Percentiles rank a stretch among this genome's conserved stretches.
phyloP scores from a whole-genome alignment of 1,284 basidiomycete genomes.

The Ceratobasidium sp. region DNA sequence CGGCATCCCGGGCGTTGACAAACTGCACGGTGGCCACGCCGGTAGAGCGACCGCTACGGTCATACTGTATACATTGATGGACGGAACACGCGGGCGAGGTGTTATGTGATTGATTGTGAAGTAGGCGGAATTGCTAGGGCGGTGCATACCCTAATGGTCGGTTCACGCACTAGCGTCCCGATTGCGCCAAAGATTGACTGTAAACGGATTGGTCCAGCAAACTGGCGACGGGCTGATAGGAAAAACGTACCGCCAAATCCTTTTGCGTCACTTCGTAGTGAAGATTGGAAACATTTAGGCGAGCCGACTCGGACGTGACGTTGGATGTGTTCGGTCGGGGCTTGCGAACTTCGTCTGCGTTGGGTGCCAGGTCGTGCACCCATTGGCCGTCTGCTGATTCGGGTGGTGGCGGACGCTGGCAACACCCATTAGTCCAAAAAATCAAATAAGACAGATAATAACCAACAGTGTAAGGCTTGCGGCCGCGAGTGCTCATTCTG shows the following conservation, averaged over 20 bases:
- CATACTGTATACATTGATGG: conserved; percentile 75
- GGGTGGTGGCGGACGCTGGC: conserved; percentile 29
- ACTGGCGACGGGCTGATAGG: neutral
- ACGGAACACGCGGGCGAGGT: conserved; percentile 32
- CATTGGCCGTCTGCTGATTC: conserved; percentile 61
- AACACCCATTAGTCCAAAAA: neutral
- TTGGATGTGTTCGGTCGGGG: conserved; percentile 48
- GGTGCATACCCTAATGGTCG: conserved; percentile 88
- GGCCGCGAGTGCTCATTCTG: conserved; percentile 33
- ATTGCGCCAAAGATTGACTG: conserved; percentile 92
- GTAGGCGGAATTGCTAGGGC: conserved; percentile 43
- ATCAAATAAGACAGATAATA: neutral
- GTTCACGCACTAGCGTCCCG: conserved; percentile 90
- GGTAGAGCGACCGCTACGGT: conserved; percentile 91
- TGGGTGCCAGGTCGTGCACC: conserved; percentile 75
- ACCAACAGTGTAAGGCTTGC: conserved; percentile 39
- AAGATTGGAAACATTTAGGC: conserved; percentile 84
- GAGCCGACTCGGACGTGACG: conserved; percentile 53
- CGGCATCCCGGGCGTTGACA: conserved; percentile 79
- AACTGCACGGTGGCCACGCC: conserved; percentile 86
- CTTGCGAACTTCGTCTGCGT: conserved; percentile 44
- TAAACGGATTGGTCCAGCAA: neutral
- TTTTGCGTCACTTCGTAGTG: conserved; percentile 93
- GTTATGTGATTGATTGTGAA: conserved; percentile 38
- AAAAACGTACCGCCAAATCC: conserved; percentile 79